Evolutionary conservation across 495 filamentous ascomycete species (phyloP).

Genomic region (Tuber aestivum): DNA sequence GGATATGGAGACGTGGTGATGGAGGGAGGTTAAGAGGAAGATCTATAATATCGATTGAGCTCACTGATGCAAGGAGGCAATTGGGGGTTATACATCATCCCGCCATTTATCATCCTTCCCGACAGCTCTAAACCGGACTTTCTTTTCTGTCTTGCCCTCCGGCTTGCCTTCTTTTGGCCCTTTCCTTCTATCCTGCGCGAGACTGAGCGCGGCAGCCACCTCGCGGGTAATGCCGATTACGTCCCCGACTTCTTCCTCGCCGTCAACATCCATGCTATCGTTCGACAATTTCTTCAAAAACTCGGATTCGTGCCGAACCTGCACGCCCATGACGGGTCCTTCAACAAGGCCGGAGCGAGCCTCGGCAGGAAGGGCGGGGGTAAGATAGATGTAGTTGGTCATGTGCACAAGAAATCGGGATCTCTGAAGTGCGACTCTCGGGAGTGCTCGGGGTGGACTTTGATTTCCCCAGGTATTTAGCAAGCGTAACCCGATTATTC

Average conservation of each 20-base stretch:
- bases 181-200: constrained; percentile 41
- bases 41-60: constrained; percentile 23
- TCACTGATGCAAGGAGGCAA: neutral
- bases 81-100: constrained; percentile 35
- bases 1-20: constrained; percentile 39
- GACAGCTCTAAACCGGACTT: constrained; percentile 33
- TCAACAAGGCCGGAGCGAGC: constrained; percentile 39
- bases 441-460: constrained; percentile 37
- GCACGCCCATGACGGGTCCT: constrained; percentile 40
- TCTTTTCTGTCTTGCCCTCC: constrained; percentile 37
- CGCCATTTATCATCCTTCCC: constrained; percentile 35
- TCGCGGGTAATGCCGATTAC: constrained; percentile 38
- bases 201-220: constrained; percentile 31
- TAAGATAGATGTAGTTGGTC: constrained; percentile 38
- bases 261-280: constrained; percentile 34
- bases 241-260: constrained; percentile 23
- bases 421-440: constrained; percentile 36
- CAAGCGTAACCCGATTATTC: neutral
- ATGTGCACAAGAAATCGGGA: constrained; percentile 40
- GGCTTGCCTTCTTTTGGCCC: constrained; percentile 25
- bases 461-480: neutral
- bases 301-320: constrained; percentile 40
- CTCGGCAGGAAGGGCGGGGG: constrained; percentile 36
- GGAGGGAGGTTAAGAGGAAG: constrained; percentile 38
- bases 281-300: constrained; percentile 28